phyloP scores from a whole-genome alignment of 2,329 filamentous ascomycete species.

The Microcera coccophila region DNA sequence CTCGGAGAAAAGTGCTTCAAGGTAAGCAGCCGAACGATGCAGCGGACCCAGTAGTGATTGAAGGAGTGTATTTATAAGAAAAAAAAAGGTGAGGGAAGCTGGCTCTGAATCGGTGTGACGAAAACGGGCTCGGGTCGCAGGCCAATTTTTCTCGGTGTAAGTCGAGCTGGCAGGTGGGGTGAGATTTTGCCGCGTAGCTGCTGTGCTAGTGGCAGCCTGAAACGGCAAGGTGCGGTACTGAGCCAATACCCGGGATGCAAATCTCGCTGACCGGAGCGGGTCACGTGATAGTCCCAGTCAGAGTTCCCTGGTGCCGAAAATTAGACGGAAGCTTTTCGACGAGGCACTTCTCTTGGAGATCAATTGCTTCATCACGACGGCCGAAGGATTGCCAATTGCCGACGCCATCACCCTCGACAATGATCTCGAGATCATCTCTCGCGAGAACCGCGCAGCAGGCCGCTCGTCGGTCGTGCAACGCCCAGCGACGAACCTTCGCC shows the following conservation, averaged over 20 bases:
- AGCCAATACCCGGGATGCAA: slow-evolving; percentile 26
- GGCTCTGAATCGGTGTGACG: background rate
- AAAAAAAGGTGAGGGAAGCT: background rate
- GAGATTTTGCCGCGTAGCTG: slow-evolving; percentile 11
- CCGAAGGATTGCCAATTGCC: slow-evolving; percentile 49
- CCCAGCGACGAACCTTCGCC: slow-evolving; percentile 54
- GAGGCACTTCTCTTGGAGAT: slow-evolving; percentile 41
- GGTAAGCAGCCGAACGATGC: slow-evolving; percentile 4
- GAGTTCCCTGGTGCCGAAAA: slow-evolving; percentile 38
- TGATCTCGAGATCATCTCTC: slow-evolving; percentile 61
- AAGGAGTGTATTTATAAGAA: no score
- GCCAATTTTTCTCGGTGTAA: slow-evolving; percentile 29
- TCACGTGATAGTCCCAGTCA: slow-evolving; percentile 34
- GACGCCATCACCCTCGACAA: slow-evolving; percentile 55
- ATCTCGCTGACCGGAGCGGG: slow-evolving; percentile 26
- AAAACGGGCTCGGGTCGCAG: no score
- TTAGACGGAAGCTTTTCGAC: slow-evolving; percentile 43
- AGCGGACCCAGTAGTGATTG: no score
- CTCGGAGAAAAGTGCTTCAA: slow-evolving; percentile 10
- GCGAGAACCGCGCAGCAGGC: slow-evolving; percentile 57
- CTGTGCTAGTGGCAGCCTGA: background rate
- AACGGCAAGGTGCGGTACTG: background rate
- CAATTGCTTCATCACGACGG: slow-evolving; percentile 40
- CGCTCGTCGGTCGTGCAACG: slow-evolving; percentile 55
- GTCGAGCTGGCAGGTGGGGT: slow-evolving; percentile 23